Evolutionary conservation across 345 rosid genomes (phyloP), one percentile per base, ranked within the genome.

Genomic region (Theobroma cacao): DNA sequence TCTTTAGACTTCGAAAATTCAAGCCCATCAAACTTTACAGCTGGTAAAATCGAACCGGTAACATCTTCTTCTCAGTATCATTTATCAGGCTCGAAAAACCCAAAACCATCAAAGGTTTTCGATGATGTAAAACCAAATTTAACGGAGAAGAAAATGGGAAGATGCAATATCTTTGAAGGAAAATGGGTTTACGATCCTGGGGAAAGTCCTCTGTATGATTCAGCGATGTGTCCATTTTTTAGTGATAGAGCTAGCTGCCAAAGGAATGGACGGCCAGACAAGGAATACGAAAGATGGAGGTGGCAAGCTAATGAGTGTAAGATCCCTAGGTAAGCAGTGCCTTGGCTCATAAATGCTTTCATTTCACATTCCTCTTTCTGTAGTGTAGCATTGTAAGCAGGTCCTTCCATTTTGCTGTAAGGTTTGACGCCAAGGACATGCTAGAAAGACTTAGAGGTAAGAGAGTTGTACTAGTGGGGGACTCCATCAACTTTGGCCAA

Each of bases 401-500:
- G n/a, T 62, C 41, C n/a, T 33, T 62, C 41, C 20, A n/a, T 59
- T 45, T 76, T 86, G 3, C 33, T 34, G 1, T 18, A 24, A 88
- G 89, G 89, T 85, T 88, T 74, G 80, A 88, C 69, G 87, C 84
- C 31, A 81, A 67, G 41, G 79, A 86, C 76, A 80, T 90, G 87
- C 68, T 88, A 67, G 81, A 81, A 76, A 86, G 82, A 30, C 81
- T 88, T 18, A 72, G 82, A 79, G 88, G 89, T 66, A 88, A 88
- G 81, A 85, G 91, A 60, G 74, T 88, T 74, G 80, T 88, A 66
- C 43, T 88, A 66, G 91, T 86, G 15, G 93, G 90, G 72, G 90
- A 90, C 55, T 90, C 91, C 3, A 84, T 90, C 14, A 84, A 84
- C 81, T 81, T 87, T 78, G 87, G 88, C 78, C 91, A 88, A 78